phyloP scores from a whole-genome alignment of 768 basidiomycete species.

The Scleroderma bovista region DNA sequence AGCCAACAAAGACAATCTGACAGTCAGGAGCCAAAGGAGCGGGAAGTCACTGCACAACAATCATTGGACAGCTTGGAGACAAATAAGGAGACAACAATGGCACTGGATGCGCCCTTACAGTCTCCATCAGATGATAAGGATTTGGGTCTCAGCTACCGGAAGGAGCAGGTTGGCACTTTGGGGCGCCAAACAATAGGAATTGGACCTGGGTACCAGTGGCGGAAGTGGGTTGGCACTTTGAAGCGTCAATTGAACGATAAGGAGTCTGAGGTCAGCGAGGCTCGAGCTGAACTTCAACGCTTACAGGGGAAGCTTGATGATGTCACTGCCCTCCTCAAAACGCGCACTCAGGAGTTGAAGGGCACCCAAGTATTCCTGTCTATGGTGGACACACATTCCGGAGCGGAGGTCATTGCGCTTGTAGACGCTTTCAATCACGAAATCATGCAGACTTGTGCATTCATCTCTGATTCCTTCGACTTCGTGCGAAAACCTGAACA shows the following conservation, averaged over 20 bases:
- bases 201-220: too few relatives aligned
- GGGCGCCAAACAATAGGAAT: too few relatives aligned
- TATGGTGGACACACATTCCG: constrained; percentile 39
- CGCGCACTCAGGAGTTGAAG: constrained; percentile 36
- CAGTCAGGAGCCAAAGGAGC: too few relatives aligned
- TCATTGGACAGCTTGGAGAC: too few relatives aligned
- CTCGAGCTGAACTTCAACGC: constrained; percentile 23
- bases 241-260: constrained; percentile 20
- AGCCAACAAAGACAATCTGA: too few relatives aligned
- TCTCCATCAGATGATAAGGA: too few relatives aligned
- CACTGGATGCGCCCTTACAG: too few relatives aligned
- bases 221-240: constrained; percentile 15
- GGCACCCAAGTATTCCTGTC: constrained; percentile 39
- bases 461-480: constrained; percentile 38
- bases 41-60: too few relatives aligned
- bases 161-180: too few relatives aligned
- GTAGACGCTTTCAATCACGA: constrained; percentile 43
- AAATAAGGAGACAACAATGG: too few relatives aligned
- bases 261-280: constrained; percentile 20
- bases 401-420: constrained; percentile 36
- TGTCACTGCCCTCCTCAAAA: constrained; percentile 26
- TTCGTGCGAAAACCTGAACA: constrained; percentile 19
- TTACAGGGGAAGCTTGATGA: constrained; percentile 21
- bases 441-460: constrained; percentile 41
- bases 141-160: too few relatives aligned